These are phyloP conservation scores for Begonia loranthoides DNA, from an alignment of 306 rosid species.

Conservation along the genomic window DNA sequence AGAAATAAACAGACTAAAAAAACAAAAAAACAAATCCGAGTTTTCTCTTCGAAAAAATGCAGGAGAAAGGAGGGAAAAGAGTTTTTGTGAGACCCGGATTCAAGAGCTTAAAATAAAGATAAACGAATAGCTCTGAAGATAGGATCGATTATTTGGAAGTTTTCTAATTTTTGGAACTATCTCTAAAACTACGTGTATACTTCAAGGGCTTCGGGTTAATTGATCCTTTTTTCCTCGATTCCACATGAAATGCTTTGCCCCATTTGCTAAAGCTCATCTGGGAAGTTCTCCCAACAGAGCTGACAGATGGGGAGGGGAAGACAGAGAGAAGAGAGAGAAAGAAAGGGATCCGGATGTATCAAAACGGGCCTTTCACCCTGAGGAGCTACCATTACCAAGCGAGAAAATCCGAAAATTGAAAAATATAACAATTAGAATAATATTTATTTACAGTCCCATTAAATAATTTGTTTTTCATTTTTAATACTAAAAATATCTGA, in stretches of 20 bases:
- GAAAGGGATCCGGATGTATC: too few species aligned
- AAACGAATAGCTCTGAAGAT: not conserved
- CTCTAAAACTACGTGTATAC: not conserved
- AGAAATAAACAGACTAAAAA: not conserved
- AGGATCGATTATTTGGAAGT: conserved; percentile 3
- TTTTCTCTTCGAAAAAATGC: not conserved
- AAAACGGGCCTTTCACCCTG: too few species aligned
- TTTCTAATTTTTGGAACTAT: conserved; percentile 15
- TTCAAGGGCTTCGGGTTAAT: not conserved
- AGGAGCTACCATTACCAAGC: too few species aligned
- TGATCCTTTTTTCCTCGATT: not conserved
- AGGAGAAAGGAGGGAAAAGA: not conserved
- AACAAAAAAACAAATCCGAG: not conserved
- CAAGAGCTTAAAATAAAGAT: too few species aligned
- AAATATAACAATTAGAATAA: too few species aligned
- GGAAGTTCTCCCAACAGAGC: not conserved
- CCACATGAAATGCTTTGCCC: not conserved
- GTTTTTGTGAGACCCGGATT: not conserved
- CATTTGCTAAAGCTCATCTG: not conserved
- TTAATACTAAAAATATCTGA: too few species aligned
- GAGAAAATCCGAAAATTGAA: too few species aligned
- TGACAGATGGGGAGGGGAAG: not conserved
- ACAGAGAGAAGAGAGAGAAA: not conserved
- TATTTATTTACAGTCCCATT: too few species aligned
- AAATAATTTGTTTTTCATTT: too few species aligned